Evolutionary conservation across 768 basidiomycete genomes (phyloP).

Genomic region (Termitomyces sp.): DNA sequence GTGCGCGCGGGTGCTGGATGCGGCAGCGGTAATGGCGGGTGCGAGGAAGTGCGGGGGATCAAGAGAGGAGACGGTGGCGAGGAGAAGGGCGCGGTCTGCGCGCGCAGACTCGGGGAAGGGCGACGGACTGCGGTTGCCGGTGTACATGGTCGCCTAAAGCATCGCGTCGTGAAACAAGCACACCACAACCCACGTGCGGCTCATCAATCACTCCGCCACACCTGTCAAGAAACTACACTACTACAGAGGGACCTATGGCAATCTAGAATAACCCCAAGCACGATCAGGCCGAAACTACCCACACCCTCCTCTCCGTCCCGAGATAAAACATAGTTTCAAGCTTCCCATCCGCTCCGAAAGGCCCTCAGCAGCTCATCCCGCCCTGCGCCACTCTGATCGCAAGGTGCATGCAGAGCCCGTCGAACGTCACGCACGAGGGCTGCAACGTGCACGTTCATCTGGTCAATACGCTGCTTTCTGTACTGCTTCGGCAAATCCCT

Average conservation of each 20-base stretch:
- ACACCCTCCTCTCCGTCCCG: too few species aligned
- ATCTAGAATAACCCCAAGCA: not conserved
- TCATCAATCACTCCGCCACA: not conserved
- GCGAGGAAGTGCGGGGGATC: constrained; percentile 51
- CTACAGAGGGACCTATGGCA: not conserved
- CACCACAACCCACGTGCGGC: not conserved
- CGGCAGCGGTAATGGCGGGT: constrained; percentile 46
- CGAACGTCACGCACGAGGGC: not conserved
- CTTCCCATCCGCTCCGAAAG: not conserved
- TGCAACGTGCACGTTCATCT: not conserved
- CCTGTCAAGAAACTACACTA: not conserved
- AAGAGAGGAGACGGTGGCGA: constrained; percentile 50
- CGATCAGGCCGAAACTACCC: not conserved
- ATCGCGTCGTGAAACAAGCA: constrained; percentile 6
- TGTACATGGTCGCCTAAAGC: constrained; percentile 5
- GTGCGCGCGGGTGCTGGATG: constrained; percentile 36
- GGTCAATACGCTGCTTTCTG: not conserved
- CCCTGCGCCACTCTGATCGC: not conserved
- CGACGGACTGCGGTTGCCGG: constrained; percentile 8
- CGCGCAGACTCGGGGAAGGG: constrained; percentile 19
- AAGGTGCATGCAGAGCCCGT: not conserved
- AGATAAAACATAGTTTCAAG: not conserved
- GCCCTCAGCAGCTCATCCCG: not conserved
- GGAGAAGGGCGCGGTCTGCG: constrained; percentile 34
- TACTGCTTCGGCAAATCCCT: not conserved